Base-by-base conservation (phyloP, 2,329 filamentous ascomycete species). In the Cercospora janseana region DNA sequence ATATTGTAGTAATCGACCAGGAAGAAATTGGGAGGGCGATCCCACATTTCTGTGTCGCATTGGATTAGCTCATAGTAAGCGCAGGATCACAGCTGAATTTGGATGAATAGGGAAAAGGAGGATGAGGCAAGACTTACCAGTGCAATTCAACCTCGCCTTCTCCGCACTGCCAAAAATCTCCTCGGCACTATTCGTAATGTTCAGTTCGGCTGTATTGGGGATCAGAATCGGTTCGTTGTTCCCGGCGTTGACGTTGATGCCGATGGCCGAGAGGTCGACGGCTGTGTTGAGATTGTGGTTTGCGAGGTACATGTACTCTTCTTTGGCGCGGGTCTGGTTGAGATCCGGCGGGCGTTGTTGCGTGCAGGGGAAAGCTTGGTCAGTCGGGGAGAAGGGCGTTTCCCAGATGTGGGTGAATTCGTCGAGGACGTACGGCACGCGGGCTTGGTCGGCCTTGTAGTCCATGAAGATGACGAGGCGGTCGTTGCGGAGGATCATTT, bases 201-300 rank as follows among this genome's bases (percentile, higher is more conserved):
- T 88, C 49, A 92, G 71, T 31, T 83, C 66, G 4, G 82, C 79
- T 0, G 82, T 81, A 50, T 87, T 86, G 0, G 88, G 88, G 9
- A 93, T 83, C 6, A 90, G 72, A 37, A 93, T 66, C 15, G 77
- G 73, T 12, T 79, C 55, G 3, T 15, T 24, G 2, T 46, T 49
- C 12, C 44, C 43, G 8, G 45, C 45, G 23, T 81, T 81, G 2
- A 83, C 80, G 10, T 66, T 24, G 23, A 81, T 81, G 2, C 83
- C 80, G 10, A 66, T 24, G 10, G 58, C 55, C 8, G 56, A 57
- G 27, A 94, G 70, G 46, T 79, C 79, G 55, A 95, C 79, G 58
- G 90, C 78, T 52, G 85, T 78, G 67, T 95, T 95, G 51, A 95
- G 78, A 66, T 96, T 96, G 73, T 96, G 91, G 70, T 96, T 96